phyloP scores from a whole-genome alignment of 192 early-diverging fungal species.

The Umbelopsis isabellina region DNA sequence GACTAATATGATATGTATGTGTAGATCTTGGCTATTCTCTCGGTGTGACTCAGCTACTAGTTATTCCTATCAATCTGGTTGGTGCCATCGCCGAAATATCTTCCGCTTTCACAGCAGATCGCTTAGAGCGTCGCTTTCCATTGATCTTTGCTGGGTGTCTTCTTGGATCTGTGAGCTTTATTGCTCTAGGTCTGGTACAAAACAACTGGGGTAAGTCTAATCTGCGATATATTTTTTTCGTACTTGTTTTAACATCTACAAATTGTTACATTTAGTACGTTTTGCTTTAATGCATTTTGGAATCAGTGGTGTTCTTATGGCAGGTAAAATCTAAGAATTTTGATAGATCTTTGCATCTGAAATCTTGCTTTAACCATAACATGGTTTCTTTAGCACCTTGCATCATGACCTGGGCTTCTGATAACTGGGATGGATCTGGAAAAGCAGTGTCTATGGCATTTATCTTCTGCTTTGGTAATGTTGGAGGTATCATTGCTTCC shows the following conservation, averaged over 20 bases:
- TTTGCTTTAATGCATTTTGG: slow-evolving; percentile 1
- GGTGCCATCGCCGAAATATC: slow-evolving; percentile 2
- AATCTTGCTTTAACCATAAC: background rate
- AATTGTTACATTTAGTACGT: background rate
- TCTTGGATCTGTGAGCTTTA: slow-evolving; percentile 20
- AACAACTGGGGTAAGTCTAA: slow-evolving; percentile 30
- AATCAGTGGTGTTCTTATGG: background rate
- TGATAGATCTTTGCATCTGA: background rate
- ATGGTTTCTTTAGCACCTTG: background rate
- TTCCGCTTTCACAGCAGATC: slow-evolving; percentile 24
- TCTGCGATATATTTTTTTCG: background rate
- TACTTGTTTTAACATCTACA: background rate
- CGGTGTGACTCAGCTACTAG: slow-evolving; percentile 30
- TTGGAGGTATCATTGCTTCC: slow-evolving; percentile 30
- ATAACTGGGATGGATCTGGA: background rate
- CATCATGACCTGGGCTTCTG: slow-evolving; percentile 1
- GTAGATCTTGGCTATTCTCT: slow-evolving; percentile 36
- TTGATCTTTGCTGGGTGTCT: slow-evolving; percentile 24
- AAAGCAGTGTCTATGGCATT: slow-evolving; percentile 28
- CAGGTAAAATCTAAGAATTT: background rate
- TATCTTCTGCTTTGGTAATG: slow-evolving; percentile 29
- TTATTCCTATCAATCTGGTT: slow-evolving; percentile 26
- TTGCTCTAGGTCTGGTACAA: slow-evolving; percentile 22
- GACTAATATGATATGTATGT: background rate
- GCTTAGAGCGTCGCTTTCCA: slow-evolving; percentile 22